Base-by-base conservation (phyloP, 1,284 basidiomycete genomes). In the Prillingera fragicola region DNA sequence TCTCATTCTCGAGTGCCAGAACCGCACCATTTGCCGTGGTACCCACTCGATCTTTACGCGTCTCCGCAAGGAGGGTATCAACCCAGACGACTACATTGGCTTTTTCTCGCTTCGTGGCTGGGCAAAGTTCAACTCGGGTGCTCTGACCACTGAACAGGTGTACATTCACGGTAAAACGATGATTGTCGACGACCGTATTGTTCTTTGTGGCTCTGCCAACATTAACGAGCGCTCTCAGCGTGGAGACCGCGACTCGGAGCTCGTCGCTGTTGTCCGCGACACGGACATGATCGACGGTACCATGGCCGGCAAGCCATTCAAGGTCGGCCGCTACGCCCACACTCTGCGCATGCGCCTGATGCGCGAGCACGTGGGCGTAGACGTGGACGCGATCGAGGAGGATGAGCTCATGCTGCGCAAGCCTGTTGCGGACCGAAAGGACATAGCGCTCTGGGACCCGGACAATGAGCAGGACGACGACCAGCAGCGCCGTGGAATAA, bases 151-250 rank as follows among this genome's bases (percentile, higher is more conserved):
- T 1, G 94, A 97, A 68, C 85, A 90, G 73, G 83, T 92, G 14
- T 92, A 94, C 67, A 88, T 92, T 50, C 89, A 92, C 65, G 86
- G 78, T 40, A 90, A 90, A 53, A 71, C 69, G 22, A 92, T 94
- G 75, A 84, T 98, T 43, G 90, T 97, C 9, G 95, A 98, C 66
- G 94, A 99, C 63, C 83, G 70, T 25, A 76, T 95, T 33, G 92
- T 84, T n/a, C 89, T 98, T 55, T 96, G 96, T 57, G 94, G 94
- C n/a, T 95, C 91, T 46, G 94, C 94, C 15, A 98, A 98, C 67
- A 94, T 98, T 76, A 98, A 99, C 65, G 94, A 99, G 70, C 82
- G 94, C 25, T 94, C 88, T 24, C 88, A 91, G 67, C 79, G 89
- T 18, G 94, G 94, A 28, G 94, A 98, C 69, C 83, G 95, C 33